phyloP scores from a whole-genome alignment of 495 filamentous ascomycete genomes.

The Podospora appendiculata region DNA sequence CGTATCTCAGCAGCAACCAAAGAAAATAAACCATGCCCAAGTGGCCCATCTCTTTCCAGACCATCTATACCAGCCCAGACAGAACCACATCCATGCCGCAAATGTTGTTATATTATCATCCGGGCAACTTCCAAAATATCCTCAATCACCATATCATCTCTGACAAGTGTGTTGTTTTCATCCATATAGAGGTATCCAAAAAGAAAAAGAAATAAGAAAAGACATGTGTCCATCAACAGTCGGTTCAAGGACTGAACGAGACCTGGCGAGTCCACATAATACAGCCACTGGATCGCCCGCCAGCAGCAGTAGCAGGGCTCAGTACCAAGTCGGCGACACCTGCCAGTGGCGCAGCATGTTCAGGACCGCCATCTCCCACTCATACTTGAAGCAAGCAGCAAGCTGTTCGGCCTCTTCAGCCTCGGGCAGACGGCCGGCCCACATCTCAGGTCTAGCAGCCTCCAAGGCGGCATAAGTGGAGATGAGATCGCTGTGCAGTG shows the following conservation, averaged over 20 bases:
- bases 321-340: conserved; percentile 45
- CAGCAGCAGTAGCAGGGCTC: background rate
- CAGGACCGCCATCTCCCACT: conserved; percentile 60
- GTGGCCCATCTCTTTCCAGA: no score
- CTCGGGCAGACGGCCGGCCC: conserved; percentile 54
- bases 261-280: background rate
- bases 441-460: conserved; percentile 54
- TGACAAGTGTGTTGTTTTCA: no score
- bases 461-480: conserved; percentile 43
- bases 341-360: conserved; percentile 67
- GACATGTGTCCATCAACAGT: background rate
- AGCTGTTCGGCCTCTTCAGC: conserved; percentile 50
- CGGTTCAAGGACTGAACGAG: background rate
- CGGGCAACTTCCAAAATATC: no score
- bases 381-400: conserved; percentile 52
- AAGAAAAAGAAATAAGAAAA: background rate
- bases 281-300: background rate
- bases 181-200: background rate
- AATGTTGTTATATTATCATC: no score
- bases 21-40: no score
- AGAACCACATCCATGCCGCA: no score
- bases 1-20: no score
- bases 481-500: conserved; percentile 44
- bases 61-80: no score
- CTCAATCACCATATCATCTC: no score